Evolutionary conservation across 2,329 filamentous ascomycete genomes (phyloP).

Genomic region (Aurifilum marmelostoma): DNA sequence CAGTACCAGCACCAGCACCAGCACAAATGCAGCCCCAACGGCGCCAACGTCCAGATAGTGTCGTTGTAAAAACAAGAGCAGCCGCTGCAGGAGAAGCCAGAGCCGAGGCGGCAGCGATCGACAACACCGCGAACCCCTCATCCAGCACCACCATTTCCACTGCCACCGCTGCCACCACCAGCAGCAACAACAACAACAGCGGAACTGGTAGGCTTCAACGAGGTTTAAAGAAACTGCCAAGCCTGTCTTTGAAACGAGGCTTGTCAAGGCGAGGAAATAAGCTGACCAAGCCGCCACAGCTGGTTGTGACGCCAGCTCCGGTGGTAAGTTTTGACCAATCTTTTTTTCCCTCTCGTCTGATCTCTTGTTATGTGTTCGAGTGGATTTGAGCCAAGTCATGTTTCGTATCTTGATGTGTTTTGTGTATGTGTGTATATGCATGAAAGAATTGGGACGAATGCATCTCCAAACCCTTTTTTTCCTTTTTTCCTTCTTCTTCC

Average conservation of each 20-base stretch:
- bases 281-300: slow-evolving; percentile 16
- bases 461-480: neutral
- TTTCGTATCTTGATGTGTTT: neutral
- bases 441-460: neutral
- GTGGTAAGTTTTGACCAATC: slow-evolving; percentile 22
- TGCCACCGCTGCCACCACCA: neutral
- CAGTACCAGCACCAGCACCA: neutral
- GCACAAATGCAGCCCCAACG: neutral
- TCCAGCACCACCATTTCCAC: neutral
- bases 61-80: neutral
- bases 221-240: slow-evolving; percentile 14
- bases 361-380: neutral
- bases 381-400: neutral
- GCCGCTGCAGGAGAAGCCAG: neutral
- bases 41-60: neutral
- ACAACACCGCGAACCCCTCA: neutral
- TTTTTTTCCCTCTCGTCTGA: slow-evolving; percentile 1
- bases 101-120: neutral
- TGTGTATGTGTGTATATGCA: neutral
- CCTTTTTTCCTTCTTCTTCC: neutral
- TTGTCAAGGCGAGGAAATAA: slow-evolving; percentile 17
- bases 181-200: neutral
- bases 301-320: slow-evolving; percentile 22
- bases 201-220: slow-evolving; percentile 8
- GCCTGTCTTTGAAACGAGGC: slow-evolving; percentile 15